Base-by-base conservation (phyloP, 495 filamentous ascomycete species). In the Massariosphaeria phaeospora region DNA sequence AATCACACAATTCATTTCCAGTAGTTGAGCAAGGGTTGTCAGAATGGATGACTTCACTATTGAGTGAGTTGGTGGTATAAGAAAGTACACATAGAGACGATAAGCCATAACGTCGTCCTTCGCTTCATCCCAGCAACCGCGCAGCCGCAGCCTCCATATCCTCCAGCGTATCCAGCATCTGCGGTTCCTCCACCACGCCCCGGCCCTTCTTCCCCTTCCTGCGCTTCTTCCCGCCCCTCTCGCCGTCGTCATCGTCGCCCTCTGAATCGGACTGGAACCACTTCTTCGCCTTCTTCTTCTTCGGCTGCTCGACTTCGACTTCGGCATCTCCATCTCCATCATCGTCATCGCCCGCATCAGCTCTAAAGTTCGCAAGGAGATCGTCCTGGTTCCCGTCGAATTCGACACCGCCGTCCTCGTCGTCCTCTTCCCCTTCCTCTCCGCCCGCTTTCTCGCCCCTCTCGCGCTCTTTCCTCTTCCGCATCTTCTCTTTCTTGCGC, bases 131-230 rank as follows among this genome's bases (percentile, higher is more conserved):
- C 64, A 97, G 74, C 65, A 96, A 72, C 1, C 88, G 89, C 58
- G 84, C 80, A 59, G 91, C 91, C 77, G 95, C 64, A 48, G 84
- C 83, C 71, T 97, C 91, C 67, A 96, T 73, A 76, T 96, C 89
- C 63, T 91, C 87, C 72, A 96, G 69, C 21, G 85, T 95, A 63
- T 91, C 87, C 72, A 96, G 69, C 21, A 84, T 95, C 69, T 91
- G 82, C 48, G 88, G 88, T 69, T 85, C 81, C 34, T 80, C 72
- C 18, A 74, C 74, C 54, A 75, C 73, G 21, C 73, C 74, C 55
- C 77, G 73, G 58, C 78, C 75, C 40, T 79, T 73, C 63, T 71
- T 77, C 9, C 13, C 41, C 45, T 35, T 44, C 59, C 69, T 52
- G 20, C 46, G 31, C 24, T 74, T 74, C 55, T 78, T 73, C 59